Evolutionary conservation across 2,329 filamentous ascomycete species (phyloP).

Genomic region (Ophiostoma quercus): DNA sequence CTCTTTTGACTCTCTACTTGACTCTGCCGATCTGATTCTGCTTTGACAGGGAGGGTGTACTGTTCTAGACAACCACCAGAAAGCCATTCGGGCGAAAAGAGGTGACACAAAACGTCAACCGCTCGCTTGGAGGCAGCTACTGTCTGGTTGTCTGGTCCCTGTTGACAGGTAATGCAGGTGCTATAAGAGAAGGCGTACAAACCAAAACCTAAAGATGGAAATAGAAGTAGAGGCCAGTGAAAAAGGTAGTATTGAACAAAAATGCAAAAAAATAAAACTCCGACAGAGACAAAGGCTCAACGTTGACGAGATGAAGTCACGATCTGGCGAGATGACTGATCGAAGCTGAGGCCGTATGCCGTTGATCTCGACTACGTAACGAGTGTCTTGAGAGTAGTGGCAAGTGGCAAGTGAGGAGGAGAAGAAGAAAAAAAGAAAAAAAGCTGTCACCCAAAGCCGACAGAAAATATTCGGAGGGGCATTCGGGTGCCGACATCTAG

Average conservation of each 20-base stretch:
- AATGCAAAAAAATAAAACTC: slow-evolving; percentile 17
- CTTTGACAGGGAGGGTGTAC: background rate
- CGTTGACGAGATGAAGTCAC: slow-evolving; percentile 10
- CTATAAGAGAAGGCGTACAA: background rate
- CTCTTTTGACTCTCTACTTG: background rate
- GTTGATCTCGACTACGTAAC: slow-evolving; percentile 11
- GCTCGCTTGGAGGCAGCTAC: slow-evolving; percentile 25
- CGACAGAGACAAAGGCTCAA: background rate
- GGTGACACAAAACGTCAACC: slow-evolving; percentile 22
- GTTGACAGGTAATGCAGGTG: slow-evolving; percentile 15
- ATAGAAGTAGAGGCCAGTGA: background rate
- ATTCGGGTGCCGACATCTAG: background rate
- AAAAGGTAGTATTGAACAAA: background rate
- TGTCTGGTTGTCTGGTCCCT: slow-evolving; percentile 1
- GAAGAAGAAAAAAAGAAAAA: background rate
- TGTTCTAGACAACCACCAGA: slow-evolving; percentile 11
- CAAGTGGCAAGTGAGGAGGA: background rate
- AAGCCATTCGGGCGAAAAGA: slow-evolving; percentile 13
- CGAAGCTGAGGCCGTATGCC: slow-evolving; percentile 20
- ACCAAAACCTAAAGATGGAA: slow-evolving; percentile 1
- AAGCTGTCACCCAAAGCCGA: background rate
- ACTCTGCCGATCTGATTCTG: background rate
- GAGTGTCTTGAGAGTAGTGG: background rate
- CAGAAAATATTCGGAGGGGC: background rate
- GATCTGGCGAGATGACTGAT: slow-evolving; percentile 13